Evolutionary conservation across 306 rosid genomes (phyloP), one percentile per base, ranked within the genome.

Genomic region (Ammopiptanthus mongolicus): DNA sequence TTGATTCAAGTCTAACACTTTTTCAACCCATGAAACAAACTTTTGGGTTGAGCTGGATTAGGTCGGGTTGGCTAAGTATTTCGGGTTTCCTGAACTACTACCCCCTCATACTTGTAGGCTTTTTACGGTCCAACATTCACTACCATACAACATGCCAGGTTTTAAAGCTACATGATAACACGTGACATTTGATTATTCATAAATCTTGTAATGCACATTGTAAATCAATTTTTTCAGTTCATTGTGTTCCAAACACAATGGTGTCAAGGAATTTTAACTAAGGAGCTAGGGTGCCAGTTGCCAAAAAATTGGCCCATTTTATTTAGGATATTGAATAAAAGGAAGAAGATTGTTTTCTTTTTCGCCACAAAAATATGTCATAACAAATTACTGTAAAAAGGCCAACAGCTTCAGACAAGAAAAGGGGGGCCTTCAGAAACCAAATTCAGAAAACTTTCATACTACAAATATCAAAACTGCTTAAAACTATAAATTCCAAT

Each of bases 401-500:
- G 23, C 31, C 57, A 82, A 21, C 60, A 12, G 18, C 57, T 76
- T 70, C 78, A 63, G 25, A 71, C 47, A 76, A 47, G 70, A 55
- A 59, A 13, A 14, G 5, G 12, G 33, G 58, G n/a, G 7, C 12
- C 44, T 22, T 72, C 46, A 63, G 62, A 71, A 58, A 65, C 28
- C 33, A 53, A 68, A 60, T 44, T 3, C 69, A 53, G 28, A 31
- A 74, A 57, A 75, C 64, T 19, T 56, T 23, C 34, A 31, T 28
- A 39, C 41, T 52, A 59, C 36, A 63, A 56, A 58, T 63, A 63
- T 22, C 74, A 82, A 67, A 58, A 71, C 82, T 81, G 53, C 74
- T 46, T 58, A 63, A 31, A 75, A 65, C 31, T 57, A 39, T 36
- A 66, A 47, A 44, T 34, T 33, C 65, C 62, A 58, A 83, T 53